A percentile compares a stretch with the other conserved stretches of the same genome.
Conservation (phyloP, 805 yeast genomes). For the Danielia reshetovae region DNA sequence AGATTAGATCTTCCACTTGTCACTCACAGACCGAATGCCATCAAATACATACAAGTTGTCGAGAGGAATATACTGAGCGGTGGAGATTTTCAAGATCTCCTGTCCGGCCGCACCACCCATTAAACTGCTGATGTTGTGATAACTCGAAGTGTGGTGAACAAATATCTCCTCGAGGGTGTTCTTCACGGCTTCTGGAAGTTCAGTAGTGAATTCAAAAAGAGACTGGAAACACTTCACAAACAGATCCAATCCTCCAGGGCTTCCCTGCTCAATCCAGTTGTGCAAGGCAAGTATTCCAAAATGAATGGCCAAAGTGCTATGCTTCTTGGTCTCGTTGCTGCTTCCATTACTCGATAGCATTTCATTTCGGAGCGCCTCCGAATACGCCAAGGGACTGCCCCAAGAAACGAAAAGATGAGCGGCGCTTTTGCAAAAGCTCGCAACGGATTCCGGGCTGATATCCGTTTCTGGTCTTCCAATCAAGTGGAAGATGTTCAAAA, state of each 20-base stretch:
- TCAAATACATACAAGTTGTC: conserved; percentile 70
- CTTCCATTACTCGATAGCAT: conserved; percentile 5
- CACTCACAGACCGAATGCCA: conserved; percentile 56
- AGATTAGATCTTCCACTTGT: conserved; percentile 31
- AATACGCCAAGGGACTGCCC: conserved; percentile 26
- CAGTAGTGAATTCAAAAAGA: conserved; percentile 12
- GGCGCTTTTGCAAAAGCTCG: conserved; percentile 60
- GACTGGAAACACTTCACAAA: conserved; percentile 19
- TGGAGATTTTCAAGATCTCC: conserved; percentile 71
- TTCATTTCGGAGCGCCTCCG: conserved; percentile 2
- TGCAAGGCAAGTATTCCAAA: conserved; percentile 39
- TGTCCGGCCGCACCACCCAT: conserved; percentile 87
- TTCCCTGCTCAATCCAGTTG: conserved; percentile 20
- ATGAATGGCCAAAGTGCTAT: conserved; percentile 29
- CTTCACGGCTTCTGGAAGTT: conserved; percentile 15
- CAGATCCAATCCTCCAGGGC: conserved; percentile 16
- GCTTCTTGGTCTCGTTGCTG: neutral
- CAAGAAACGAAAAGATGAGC: conserved; percentile 46
- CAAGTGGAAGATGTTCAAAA: conserved; percentile 20
- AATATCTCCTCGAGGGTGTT: conserved; percentile 30
- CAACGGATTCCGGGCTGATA: conserved; percentile 33
- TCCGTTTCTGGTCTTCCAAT: conserved; percentile 26
- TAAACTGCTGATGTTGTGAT: conserved; percentile 61
- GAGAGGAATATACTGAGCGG: conserved; percentile 77
- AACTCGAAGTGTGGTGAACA: conserved; percentile 36